A percentile compares a stretch with the other conserved stretches of the same genome.
Conservation (phyloP, 1,284 basidiomycete genomes). For the Mycosarcoma maydis region DNA sequence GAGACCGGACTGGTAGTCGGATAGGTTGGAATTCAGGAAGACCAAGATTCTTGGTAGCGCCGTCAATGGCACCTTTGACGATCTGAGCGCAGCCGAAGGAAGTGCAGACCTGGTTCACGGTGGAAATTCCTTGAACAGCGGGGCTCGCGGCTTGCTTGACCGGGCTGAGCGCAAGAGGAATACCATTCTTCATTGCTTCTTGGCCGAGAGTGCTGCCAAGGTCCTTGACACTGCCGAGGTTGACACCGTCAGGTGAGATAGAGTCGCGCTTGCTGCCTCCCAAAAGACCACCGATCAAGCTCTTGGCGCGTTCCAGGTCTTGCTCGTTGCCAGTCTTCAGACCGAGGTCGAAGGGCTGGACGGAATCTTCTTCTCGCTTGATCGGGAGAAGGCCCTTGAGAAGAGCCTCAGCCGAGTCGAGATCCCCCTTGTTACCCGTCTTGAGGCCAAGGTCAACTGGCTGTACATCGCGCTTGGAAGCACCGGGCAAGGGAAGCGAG, state of each 20-base stretch:
- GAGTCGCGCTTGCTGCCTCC: slow-evolving; percentile 26
- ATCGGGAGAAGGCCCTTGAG: slow-evolving; percentile 15
- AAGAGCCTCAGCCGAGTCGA: slow-evolving; percentile 14
- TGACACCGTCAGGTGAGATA: slow-evolving; percentile 33
- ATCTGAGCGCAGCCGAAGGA: slow-evolving; percentile 16
- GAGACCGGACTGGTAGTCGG: not conserved
- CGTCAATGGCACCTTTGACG: slow-evolving; percentile 7
- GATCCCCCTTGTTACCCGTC: slow-evolving; percentile 28
- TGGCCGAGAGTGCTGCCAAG: slow-evolving; percentile 3
- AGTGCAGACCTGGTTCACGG: slow-evolving; percentile 24
- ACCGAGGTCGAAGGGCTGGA: slow-evolving; percentile 17
- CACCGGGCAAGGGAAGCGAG: not conserved
- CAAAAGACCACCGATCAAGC: slow-evolving; percentile 23
- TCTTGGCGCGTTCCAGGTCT: slow-evolving; percentile 21
- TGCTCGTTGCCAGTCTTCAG: slow-evolving; percentile 29
- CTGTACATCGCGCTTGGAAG: slow-evolving; percentile 4
- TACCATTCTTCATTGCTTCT: slow-evolving; percentile 8
- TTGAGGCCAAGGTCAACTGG: slow-evolving; percentile 17
- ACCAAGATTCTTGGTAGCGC: slow-evolving; percentile 6
- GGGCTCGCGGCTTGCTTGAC: slow-evolving; percentile 31
- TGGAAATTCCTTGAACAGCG: slow-evolving; percentile 31
- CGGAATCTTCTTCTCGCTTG: slow-evolving; percentile 18
- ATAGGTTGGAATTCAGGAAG: slow-evolving; percentile 5
- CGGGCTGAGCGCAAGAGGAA: slow-evolving; percentile 13
- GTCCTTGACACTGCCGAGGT: slow-evolving; percentile 20